Conservation (phyloP, 202 grass and related monocot genomes). For the Bolboschoenoplectus hybrid region DNA sequence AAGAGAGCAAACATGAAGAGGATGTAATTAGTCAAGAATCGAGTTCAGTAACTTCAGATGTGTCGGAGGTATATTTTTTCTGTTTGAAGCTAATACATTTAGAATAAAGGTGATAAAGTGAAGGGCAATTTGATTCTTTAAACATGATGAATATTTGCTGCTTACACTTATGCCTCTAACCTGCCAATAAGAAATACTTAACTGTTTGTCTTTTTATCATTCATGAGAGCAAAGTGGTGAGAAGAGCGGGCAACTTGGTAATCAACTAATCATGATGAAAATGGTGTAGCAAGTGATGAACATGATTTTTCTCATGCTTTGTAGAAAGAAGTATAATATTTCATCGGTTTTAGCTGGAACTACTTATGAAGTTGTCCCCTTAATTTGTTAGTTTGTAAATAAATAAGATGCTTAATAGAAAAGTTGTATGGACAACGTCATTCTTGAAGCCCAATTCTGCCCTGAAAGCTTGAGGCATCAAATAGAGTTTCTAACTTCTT, state of each 20-base stretch:
- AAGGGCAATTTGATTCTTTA: neutral
- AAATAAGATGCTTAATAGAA: constrained; percentile 5
- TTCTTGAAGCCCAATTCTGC: neutral
- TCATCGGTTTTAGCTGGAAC: neutral
- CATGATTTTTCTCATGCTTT: constrained; percentile 2
- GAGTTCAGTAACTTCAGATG: constrained; percentile 46
- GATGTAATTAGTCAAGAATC: constrained; percentile 51
- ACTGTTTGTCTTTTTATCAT: neutral
- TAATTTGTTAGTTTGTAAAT: neutral
- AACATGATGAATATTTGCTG: neutral
- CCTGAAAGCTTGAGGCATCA: neutral
- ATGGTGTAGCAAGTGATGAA: neutral
- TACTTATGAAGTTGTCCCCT: neutral
- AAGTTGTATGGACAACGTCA: neutral
- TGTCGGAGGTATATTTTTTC: constrained; percentile 63
- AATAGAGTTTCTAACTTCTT: neutral
- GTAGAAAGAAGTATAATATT: neutral
- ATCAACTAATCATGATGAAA: neutral
- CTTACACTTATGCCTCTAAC: neutral
- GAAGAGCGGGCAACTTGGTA: neutral
- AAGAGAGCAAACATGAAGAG: constrained; percentile 52
- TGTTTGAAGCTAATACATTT: constrained; percentile 32
- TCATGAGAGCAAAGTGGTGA: neutral
- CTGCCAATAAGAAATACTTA: neutral
- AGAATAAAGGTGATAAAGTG: neutral